phyloP scores from a whole-genome alignment of 2,329 filamentous ascomycete genomes.

The Stachybotrys elegans region DNA sequence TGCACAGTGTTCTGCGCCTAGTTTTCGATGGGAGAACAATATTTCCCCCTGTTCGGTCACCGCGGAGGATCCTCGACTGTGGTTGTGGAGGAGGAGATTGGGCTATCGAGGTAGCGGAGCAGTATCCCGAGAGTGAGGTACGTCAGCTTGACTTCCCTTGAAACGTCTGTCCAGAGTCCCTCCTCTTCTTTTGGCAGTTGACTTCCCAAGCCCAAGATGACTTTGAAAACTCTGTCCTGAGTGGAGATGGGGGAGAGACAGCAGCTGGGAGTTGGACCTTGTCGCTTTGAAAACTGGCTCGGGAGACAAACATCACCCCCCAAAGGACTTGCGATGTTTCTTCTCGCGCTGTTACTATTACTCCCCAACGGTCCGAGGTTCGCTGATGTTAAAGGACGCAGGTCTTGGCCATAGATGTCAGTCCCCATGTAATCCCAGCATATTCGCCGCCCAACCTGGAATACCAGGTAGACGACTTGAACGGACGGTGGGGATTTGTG shows the following conservation, averaged over 20 bases:
- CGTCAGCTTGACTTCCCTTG: slow-evolving; percentile 12
- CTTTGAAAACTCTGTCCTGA: too few relatives aligned
- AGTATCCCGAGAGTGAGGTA: slow-evolving; percentile 61
- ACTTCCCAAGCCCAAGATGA: not conserved
- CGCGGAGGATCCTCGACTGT: slow-evolving; percentile 62
- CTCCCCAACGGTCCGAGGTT: too few relatives aligned
- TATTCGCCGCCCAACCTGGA: slow-evolving; percentile 61
- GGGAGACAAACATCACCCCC: too few relatives aligned
- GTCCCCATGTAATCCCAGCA: slow-evolving; percentile 63
- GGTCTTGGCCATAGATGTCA: slow-evolving; percentile 69
- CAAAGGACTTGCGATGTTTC: not conserved
- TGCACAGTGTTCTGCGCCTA: slow-evolving; percentile 57
- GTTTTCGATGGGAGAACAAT: slow-evolving; percentile 64
- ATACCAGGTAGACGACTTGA: slow-evolving; percentile 69
- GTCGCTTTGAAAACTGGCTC: too few relatives aligned
- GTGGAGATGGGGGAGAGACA: too few relatives aligned
- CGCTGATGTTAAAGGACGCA: too few relatives aligned
- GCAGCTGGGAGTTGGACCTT: too few relatives aligned
- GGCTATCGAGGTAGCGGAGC: slow-evolving; percentile 63
- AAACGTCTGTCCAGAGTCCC: not conserved
- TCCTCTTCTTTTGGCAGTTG: not conserved
- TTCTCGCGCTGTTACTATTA: not conserved
- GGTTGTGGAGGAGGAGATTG: slow-evolving; percentile 68
- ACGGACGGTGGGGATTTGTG: slow-evolving; percentile 44
- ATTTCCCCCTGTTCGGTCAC: slow-evolving; percentile 59